These are phyloP conservation scores for Colletotrichum karsti DNA, from an alignment of 2,329 filamentous ascomycete species.

Conservation along the genomic window DNA sequence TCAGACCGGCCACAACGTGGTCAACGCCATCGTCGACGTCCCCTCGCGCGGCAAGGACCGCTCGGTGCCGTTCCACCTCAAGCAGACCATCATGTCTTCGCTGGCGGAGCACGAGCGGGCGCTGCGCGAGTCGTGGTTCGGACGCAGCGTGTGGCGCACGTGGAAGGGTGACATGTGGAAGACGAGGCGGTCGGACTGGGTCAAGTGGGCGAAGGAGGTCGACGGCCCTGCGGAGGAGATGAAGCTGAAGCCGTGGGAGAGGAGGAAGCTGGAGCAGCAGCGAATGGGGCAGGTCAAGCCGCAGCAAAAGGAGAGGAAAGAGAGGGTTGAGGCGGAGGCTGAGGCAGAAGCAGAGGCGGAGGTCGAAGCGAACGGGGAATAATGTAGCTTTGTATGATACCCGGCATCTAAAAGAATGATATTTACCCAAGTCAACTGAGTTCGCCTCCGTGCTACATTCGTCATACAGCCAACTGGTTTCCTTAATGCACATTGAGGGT, in stretches of 20 bases:
- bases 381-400: slow-evolving; percentile 27
- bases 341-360: background rate
- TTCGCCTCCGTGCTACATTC: background rate
- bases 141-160: slow-evolving; percentile 63
- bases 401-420: slow-evolving; percentile 11
- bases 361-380: background rate
- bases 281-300: slow-evolving; percentile 8
- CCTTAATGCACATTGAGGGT: no score
- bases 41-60: slow-evolving; percentile 58
- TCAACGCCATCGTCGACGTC: slow-evolving; percentile 57
- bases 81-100: slow-evolving; percentile 61
- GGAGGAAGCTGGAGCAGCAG: slow-evolving; percentile 22
- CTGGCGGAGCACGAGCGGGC: slow-evolving; percentile 57
- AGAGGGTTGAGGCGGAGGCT: background rate
- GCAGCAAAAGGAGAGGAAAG: background rate
- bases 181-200: slow-evolving; percentile 62
- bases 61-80: slow-evolving; percentile 64
- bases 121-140: slow-evolving; percentile 62
- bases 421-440: background rate
- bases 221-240: slow-evolving; percentile 31
- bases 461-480: background rate
- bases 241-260: slow-evolving; percentile 28
- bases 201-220: slow-evolving; percentile 63
- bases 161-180: slow-evolving; percentile 69
- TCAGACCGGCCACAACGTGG: slow-evolving; percentile 59